Base-by-base conservation (phyloP, 345 rosid genomes). In the Arabidopsis thaliana region DNA sequence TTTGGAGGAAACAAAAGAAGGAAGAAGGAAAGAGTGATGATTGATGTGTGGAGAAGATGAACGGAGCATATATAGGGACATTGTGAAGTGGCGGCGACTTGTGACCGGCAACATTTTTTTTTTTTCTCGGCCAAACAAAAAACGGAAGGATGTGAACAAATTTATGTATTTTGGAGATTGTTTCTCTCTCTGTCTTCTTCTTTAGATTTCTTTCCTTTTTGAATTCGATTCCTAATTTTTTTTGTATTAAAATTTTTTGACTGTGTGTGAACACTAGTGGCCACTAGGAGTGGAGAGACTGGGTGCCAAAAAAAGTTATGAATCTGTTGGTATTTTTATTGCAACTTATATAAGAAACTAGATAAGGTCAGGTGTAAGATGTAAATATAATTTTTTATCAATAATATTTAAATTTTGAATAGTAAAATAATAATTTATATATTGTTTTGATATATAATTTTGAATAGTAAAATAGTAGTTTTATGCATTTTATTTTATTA, bases 21-120 rank as follows among this genome's bases (percentile, higher is more conserved):
- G 59, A 46, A 57, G 71, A 11, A 62, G 65, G 65, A 30, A 66
- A 59, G 69, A 75, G 59, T 77, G 76, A 5, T 14, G 74, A 11
- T 25, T 25, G 6, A 69, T 69, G 65, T 62, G 71, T 69, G 75
- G 80, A 70, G 80, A 60, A 55, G 79, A 41, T 59, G 72, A 42
- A 53, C 79, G 48, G 41, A 53, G 49, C 12, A 56, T 82, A 82
- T 72, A 77, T 80, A 85, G 81, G 58, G 83, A 67, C 53, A 67
- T 57, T 25, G 78, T 38, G 62, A 65, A 50, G 38, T 75, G 81
- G 81, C 81, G 84, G 72, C 79, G 80, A 69, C 82, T 56, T 45
- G 55, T 33, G 62, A 59, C 82, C 73, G 58, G 83, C 46, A 78
- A 85, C 91, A 86, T 85, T 72, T 88, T 45, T 75, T 64, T 64